Evolutionary conservation across 192 early-diverging fungal genomes (phyloP), one percentile per base, ranked within the genome.

Genomic region (Linnemannia hyalina): DNA sequence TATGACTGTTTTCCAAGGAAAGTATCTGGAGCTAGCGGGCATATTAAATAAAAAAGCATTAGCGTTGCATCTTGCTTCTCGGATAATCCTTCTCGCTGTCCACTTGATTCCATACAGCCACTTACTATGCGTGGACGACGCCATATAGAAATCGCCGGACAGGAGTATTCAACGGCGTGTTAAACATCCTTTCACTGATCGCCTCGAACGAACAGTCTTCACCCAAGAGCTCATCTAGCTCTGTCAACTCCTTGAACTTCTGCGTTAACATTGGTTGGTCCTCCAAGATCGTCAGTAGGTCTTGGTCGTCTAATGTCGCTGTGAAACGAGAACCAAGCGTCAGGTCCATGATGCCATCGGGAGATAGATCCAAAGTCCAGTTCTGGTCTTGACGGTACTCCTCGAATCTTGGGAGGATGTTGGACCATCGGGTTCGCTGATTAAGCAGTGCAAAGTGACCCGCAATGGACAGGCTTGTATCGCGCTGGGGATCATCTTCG

Each of bases 321-420:
- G 46, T 38, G 55, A 80, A 80, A 22, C 55, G 41, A 18, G 71
- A 80, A 18, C 23, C 78, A 32, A 71, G 36, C 0, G 78, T 80
- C 0, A 73, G 36, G 29, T 80, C 78, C 46, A 80, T 65, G 10
- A 80, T 80, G 44, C 40, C 70, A 55, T 80, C 78, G 26, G 38
- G 49, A 5, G 78, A 69, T 1, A 73, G 26, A 41, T 80, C 78
- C 26, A 79, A 20, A 23, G 76, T 68, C 20, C 63, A 68, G n/a
- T 46, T 68, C 35, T 40, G 54, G 2, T 46, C 29, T 29, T 29
- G 40, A 29, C 46, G 65, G 22, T 49, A 69, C 23, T 68, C 26
- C 23, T 44, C 4, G 46, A 77, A 69, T 23, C 16, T 36, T 22
- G 29, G 29, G 32, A 42, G 63, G 40, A 77, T 70, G 44, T 44